These are phyloP conservation scores for Pythium sp. DNA, from an alignment of 352 stramenopile species.

Conservation along the genomic window DNA sequence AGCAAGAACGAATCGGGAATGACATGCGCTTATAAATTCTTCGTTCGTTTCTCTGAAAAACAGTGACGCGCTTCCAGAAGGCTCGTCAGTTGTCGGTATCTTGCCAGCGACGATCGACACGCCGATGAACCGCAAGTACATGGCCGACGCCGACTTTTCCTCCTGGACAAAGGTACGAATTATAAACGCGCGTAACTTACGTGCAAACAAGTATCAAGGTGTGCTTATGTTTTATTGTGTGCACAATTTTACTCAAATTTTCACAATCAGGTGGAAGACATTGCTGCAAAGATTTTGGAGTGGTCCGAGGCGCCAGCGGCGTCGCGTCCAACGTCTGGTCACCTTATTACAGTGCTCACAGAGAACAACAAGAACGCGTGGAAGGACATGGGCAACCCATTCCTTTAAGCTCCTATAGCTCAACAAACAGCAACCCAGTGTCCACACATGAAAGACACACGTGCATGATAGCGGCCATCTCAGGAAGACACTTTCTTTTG, in stretches of 20 bases:
- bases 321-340: slow-evolving; percentile 52
- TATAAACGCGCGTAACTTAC: no score
- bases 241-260: background rate
- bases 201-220: background rate
- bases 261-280: slow-evolving; percentile 46
- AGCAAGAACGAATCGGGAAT: background rate
- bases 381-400: slow-evolving; percentile 67
- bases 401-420: slow-evolving; percentile 30
- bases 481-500: background rate
- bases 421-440: background rate
- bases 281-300: slow-evolving; percentile 75
- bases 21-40: background rate
- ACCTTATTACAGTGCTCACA: slow-evolving; percentile 72
- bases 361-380: slow-evolving; percentile 55
- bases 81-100: slow-evolving; percentile 58
- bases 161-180: slow-evolving; percentile 70
- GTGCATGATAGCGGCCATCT: background rate
- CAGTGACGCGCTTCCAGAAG: slow-evolving; percentile 53
- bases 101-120: slow-evolving; percentile 86
- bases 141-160: slow-evolving; percentile 81
- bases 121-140: slow-evolving; percentile 87
- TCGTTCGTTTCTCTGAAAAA: background rate
- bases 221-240: background rate
- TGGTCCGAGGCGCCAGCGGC: slow-evolving; percentile 44
- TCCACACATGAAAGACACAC: background rate